Conservation (phyloP, 345 rosid species). For the Brassica rapa region DNA sequence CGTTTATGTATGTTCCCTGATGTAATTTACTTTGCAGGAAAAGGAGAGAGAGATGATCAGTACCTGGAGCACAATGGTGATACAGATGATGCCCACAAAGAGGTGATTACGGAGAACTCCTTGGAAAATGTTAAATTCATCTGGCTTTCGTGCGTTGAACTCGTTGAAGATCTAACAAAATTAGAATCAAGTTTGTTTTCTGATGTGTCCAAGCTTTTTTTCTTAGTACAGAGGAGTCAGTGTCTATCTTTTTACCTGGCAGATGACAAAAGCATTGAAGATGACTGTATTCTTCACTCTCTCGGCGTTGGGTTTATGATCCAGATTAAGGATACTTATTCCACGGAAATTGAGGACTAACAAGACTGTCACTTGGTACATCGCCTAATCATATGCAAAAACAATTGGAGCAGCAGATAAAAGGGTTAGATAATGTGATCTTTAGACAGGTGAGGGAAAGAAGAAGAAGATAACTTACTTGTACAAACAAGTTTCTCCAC, state of each 20-base stretch:
- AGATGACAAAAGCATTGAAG: constrained; percentile 89
- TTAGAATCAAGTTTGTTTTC: not conserved
- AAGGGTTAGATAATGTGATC: not conserved
- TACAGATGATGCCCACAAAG: constrained; percentile 72
- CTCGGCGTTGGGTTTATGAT: constrained; percentile 44
- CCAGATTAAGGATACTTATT: constrained; percentile 54
- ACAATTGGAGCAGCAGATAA: not conserved
- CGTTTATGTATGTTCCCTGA: not conserved
- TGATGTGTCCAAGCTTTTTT: not conserved
- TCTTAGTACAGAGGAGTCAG: not conserved
- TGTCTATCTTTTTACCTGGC: constrained; percentile 66
- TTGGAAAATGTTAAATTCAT: constrained; percentile 69
- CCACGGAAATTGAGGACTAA: constrained; percentile 79
- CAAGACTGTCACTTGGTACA: constrained; percentile 77
- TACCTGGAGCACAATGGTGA: constrained; percentile 86
- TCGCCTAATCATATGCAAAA: constrained; percentile 53
- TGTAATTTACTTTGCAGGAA: not conserved
- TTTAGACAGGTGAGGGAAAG: not conserved
- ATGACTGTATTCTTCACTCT: constrained; percentile 80
- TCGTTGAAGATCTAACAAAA: constrained; percentile 73
- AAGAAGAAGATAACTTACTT: constrained; percentile 49
- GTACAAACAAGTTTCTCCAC: constrained; percentile 96
- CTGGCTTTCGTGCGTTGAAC: constrained; percentile 94
- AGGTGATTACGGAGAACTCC: constrained; percentile 77
- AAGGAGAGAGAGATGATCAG: not conserved